A percentile compares a stretch with the other conserved stretches of the same genome.
phyloP scores from a whole-genome alignment of 2,329 filamentous ascomycete species.

The Fusarium virguliforme region DNA sequence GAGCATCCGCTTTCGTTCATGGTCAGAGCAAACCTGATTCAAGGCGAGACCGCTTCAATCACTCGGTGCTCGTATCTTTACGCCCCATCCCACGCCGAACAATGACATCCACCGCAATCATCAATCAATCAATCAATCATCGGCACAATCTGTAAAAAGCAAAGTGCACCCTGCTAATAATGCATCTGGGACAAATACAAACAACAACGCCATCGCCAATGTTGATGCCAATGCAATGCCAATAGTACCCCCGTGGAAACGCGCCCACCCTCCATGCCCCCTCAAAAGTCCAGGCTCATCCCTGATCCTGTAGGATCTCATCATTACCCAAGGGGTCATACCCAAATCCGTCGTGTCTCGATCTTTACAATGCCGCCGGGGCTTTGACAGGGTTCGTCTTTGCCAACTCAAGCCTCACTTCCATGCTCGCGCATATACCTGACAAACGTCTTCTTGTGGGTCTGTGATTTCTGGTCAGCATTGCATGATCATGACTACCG shows the following conservation, averaged over 20 bases:
- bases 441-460: slow-evolving; percentile 97
- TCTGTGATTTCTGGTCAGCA: slow-evolving; percentile 61
- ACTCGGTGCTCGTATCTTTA: neutral
- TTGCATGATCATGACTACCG: slow-evolving; percentile 1
- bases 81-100: slow-evolving; percentile 1
- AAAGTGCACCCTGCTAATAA: slow-evolving; percentile 5
- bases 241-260: slow-evolving; percentile 19
- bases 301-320: neutral
- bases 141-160: slow-evolving; percentile 2
- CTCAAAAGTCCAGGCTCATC: neutral
- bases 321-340: neutral
- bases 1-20: neutral
- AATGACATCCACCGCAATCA: slow-evolving; percentile 9
- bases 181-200: slow-evolving; percentile 23
- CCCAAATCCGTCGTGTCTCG: slow-evolving; percentile 9
- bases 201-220: slow-evolving; percentile 36
- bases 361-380: neutral
- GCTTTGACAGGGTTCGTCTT: neutral
- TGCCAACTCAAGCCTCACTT: slow-evolving; percentile 58
- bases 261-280: slow-evolving; percentile 17
- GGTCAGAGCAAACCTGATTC: neutral
- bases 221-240: slow-evolving; percentile 30
- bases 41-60: neutral
- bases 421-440: slow-evolving; percentile 92
- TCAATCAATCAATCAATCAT: neutral